phyloP scores from a whole-genome alignment of 345 rosid genomes.

The Tarenaya hassleriana region DNA sequence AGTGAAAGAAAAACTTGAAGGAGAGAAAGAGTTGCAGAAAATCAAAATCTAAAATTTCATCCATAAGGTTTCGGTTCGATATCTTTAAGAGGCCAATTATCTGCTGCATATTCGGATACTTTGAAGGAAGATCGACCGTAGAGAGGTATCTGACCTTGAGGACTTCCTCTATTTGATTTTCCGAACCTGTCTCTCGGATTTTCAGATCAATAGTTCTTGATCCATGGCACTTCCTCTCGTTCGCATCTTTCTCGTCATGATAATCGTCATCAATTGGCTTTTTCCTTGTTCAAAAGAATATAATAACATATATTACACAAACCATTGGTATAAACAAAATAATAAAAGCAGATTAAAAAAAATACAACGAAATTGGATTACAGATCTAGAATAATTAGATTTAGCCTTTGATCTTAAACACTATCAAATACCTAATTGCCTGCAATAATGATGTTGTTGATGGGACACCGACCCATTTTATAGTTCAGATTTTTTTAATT shows the following conservation, averaged over 20 bases:
- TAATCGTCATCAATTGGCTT: slow-evolving; percentile 65
- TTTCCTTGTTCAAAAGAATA: no score
- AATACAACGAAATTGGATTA: no score
- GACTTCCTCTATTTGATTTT: slow-evolving; percentile 67
- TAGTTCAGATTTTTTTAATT: no score
- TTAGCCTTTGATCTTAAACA: no score
- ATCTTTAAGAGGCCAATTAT: slow-evolving; percentile 93
- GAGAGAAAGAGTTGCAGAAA: neutral
- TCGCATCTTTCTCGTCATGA: slow-evolving; percentile 47
- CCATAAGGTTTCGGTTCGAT: slow-evolving; percentile 50
- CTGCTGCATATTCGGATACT: slow-evolving; percentile 94
- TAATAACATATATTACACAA: no score
- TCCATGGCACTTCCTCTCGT: slow-evolving; percentile 52
- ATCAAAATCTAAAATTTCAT: slow-evolving; percentile 26
- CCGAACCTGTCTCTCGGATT: slow-evolving; percentile 55
- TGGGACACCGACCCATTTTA: no score
- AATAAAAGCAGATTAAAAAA: no score
- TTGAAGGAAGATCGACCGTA: slow-evolving; percentile 75
- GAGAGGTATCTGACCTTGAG: slow-evolving; percentile 89
- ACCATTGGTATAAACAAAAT: no score
- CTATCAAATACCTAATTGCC: no score
- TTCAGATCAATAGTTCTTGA: slow-evolving; percentile 67
- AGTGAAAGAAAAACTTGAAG: slow-evolving; percentile 13
- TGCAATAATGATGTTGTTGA: no score
- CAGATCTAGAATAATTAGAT: no score